phyloP scores from a whole-genome alignment of 2,329 filamentous ascomycete species.

The Lachnellula hyalina region DNA sequence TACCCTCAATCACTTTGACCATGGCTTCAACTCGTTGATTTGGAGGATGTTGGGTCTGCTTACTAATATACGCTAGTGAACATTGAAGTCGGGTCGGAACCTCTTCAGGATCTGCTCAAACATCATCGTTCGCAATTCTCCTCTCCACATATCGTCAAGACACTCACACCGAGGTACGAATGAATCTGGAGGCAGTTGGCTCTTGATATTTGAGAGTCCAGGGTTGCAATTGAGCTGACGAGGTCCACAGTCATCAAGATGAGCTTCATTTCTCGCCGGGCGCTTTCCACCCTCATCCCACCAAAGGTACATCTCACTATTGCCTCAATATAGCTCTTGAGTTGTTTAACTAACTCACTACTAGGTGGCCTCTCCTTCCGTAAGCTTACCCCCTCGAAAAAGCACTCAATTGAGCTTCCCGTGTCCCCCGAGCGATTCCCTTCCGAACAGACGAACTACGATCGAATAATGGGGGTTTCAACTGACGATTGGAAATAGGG shows the following conservation, averaged over 20 bases:
- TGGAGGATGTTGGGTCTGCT: constrained; percentile 3
- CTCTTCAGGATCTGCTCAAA: constrained; percentile 18
- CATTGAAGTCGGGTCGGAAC: constrained; percentile 1
- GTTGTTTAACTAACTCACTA: constrained; percentile 8
- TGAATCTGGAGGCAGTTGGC: neutral
- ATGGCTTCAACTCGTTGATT: neutral
- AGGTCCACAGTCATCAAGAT: constrained; percentile 54
- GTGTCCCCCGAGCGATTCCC: neutral
- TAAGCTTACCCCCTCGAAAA: constrained; percentile 20
- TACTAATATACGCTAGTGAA: constrained; percentile 17
- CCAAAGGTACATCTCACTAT: constrained; percentile 69
- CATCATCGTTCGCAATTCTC: constrained; percentile 13
- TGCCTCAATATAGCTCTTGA: neutral
- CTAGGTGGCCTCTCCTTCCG: constrained; percentile 33
- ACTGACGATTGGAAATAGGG: constrained; percentile 56
- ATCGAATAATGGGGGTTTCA: neutral
- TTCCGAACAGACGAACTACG: neutral
- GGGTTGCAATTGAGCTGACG: constrained; percentile 30
- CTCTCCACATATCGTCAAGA: constrained; percentile 23
- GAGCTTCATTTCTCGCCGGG: constrained; percentile 87
- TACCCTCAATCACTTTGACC: constrained; percentile 2
- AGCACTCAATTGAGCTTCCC: neutral
- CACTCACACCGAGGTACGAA: constrained; percentile 28
- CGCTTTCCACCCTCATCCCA: constrained; percentile 96
- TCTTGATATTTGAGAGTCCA: neutral